These are phyloP conservation scores for Ambrosiella xylebori DNA, from an alignment of 2,329 filamentous ascomycete species.

Conservation along the genomic window DNA sequence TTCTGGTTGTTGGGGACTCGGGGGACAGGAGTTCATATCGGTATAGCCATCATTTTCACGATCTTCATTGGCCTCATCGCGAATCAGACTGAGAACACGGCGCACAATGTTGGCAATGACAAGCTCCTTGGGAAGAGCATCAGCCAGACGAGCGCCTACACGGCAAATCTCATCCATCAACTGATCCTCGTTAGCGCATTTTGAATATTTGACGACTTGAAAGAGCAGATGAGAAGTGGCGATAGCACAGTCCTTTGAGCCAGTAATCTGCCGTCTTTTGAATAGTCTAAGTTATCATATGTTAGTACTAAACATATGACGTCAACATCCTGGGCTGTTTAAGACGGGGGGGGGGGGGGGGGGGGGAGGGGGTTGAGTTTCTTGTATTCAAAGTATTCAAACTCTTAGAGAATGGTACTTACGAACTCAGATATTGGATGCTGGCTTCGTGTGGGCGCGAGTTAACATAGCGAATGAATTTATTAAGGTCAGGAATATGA, in stretches of 20 bases:
- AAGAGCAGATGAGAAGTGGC: slow-evolving; percentile 80
- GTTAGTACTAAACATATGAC: too few species aligned
- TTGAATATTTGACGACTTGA: slow-evolving; percentile 67
- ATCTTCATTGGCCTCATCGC: slow-evolving; percentile 76
- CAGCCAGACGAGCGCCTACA: slow-evolving; percentile 59
- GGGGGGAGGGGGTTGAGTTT: neutral
- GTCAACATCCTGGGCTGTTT: neutral
- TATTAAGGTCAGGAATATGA: slow-evolving; percentile 53
- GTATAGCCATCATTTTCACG: slow-evolving; percentile 41
- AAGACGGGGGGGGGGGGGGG: neutral
- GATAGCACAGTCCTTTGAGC: slow-evolving; percentile 74
- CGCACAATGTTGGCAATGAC: slow-evolving; percentile 90
- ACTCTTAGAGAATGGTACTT: slow-evolving; percentile 20
- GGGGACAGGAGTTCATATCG: slow-evolving; percentile 30
- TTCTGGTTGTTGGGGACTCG: slow-evolving; percentile 19
- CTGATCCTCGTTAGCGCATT: slow-evolving; percentile 58
- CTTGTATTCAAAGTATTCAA: neutral
- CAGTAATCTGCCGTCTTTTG: slow-evolving; percentile 77
- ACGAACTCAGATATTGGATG: slow-evolving; percentile 73
- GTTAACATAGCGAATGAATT: slow-evolving; percentile 66
- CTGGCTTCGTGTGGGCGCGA: slow-evolving; percentile 60
- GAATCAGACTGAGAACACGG: slow-evolving; percentile 73
- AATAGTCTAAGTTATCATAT: slow-evolving; percentile 42
- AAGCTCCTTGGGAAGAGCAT: slow-evolving; percentile 77
- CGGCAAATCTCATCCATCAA: slow-evolving; percentile 66